phyloP scores from a whole-genome alignment of 768 basidiomycete species.

The Rhodosporidiobolus odoratus region DNA sequence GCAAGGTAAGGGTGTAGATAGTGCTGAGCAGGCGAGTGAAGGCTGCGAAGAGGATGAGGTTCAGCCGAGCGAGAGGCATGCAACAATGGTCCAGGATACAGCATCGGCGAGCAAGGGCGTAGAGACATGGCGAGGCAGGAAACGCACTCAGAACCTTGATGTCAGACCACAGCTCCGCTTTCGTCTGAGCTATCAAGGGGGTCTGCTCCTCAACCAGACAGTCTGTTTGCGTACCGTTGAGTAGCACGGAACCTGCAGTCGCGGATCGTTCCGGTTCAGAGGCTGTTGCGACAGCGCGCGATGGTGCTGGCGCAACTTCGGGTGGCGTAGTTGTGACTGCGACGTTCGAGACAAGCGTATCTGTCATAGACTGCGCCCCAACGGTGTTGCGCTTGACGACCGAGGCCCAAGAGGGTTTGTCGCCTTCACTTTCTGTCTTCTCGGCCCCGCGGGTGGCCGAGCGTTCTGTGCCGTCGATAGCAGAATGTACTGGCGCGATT shows the following conservation, averaged over 20 bases:
- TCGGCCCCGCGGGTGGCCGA: too few species aligned
- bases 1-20: conserved; percentile 75
- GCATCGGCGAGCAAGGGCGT: neutral
- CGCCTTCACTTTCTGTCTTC: too few species aligned
- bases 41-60: conserved; percentile 55
- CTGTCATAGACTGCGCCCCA: too few species aligned
- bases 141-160: conserved; percentile 75
- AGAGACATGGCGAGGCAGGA: neutral
- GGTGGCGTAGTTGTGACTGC: too few species aligned
- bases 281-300: neutral
- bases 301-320: too few species aligned
- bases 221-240: conserved; percentile 35
- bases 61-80: neutral
- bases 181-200: conserved; percentile 51
- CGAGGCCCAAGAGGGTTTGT: too few species aligned
- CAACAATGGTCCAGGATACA: neutral
- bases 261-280: conserved; percentile 35
- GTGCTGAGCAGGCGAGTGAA: conserved; percentile 81
- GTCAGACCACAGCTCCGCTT: conserved; percentile 83
- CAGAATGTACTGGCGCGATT: too few species aligned
- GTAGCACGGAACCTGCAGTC: conserved; percentile 49
- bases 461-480: too few species aligned
- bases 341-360: too few species aligned
- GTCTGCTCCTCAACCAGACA: conserved; percentile 44
- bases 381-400: too few species aligned